These are phyloP conservation scores for Ophiosphaerella korrae DNA, from an alignment of 2,329 filamentous ascomycete species.

Conservation along the genomic window DNA sequence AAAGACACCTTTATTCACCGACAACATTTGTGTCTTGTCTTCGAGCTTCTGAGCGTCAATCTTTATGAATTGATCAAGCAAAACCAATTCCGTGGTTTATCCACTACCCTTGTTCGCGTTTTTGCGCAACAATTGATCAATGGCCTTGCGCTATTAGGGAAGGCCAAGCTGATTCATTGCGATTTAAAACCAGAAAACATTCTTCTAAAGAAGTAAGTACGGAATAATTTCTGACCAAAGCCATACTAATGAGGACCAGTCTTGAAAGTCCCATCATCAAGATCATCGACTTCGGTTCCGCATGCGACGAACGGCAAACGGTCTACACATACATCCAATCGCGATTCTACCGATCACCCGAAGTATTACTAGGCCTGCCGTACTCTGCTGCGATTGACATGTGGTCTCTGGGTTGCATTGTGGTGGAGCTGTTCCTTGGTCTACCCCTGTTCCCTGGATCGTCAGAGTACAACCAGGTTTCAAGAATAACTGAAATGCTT, in stretches of 20 bases:
- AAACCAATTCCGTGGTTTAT: slow-evolving; percentile 96
- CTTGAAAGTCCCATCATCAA: slow-evolving; percentile 99
- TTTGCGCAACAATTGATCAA: slow-evolving; percentile 97
- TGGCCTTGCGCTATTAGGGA: slow-evolving; percentile 88
- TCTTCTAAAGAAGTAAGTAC: slow-evolving; percentile 80
- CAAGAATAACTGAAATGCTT: slow-evolving; percentile 96
- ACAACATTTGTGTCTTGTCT: slow-evolving; percentile 95
- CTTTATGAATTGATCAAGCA: slow-evolving; percentile 99
- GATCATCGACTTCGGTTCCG: slow-evolving; percentile 98
- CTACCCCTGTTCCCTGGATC: slow-evolving; percentile 94
- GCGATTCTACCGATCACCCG: slow-evolving; percentile 94
- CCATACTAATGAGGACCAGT: slow-evolving; percentile 47
- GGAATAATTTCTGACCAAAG: background rate
- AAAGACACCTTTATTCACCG: slow-evolving; percentile 99
- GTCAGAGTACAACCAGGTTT: slow-evolving; percentile 98
- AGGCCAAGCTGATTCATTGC: slow-evolving; percentile 95
- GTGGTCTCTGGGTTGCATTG: slow-evolving; percentile 99
- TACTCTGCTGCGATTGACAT: slow-evolving; percentile 99
- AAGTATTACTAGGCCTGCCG: slow-evolving; percentile 91
- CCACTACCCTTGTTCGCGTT: slow-evolving; percentile 93
- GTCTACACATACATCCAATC: slow-evolving; percentile 99
- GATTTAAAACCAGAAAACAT: slow-evolving; percentile 99
- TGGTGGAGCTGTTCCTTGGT: slow-evolving; percentile 95
- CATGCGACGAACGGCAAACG: slow-evolving; percentile 96
- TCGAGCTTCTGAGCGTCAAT: slow-evolving; percentile 95